phyloP scores from a whole-genome alignment of 352 stramenopile genomes.

The Phytophthora tubulina region DNA sequence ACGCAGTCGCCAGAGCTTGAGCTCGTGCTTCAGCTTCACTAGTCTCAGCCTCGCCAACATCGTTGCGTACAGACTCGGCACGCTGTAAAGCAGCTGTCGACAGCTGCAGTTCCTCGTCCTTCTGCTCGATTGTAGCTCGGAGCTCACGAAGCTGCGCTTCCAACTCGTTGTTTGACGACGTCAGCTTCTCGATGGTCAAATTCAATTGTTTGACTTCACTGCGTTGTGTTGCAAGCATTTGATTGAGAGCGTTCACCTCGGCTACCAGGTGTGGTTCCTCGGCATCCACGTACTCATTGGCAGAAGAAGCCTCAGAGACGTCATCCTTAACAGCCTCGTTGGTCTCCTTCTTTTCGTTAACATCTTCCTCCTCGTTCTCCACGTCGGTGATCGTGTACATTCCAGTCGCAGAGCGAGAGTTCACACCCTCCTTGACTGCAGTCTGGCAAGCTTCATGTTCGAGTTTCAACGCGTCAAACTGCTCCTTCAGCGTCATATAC shows the following conservation, averaged over 20 bases:
- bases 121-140: slow-evolving; percentile 28
- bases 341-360: slow-evolving; percentile 5
- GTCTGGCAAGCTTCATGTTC: slow-evolving; percentile 48
- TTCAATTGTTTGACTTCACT: slow-evolving; percentile 35
- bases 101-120: slow-evolving; percentile 37
- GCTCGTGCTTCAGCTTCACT: slow-evolving; percentile 35
- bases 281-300: slow-evolving; percentile 66
- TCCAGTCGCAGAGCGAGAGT: background rate
- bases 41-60: slow-evolving; percentile 26
- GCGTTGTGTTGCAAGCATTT: slow-evolving; percentile 28
- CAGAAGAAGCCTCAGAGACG: slow-evolving; percentile 59
- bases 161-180: slow-evolving; percentile 33
- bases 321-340: slow-evolving; percentile 38
- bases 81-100: slow-evolving; percentile 30
- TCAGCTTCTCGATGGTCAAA: slow-evolving; percentile 32
- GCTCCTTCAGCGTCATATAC: slow-evolving; percentile 62
- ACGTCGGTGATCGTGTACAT: slow-evolving; percentile 33
- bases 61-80: slow-evolving; percentile 29
- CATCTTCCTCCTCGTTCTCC: slow-evolving; percentile 40
- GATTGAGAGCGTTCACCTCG: slow-evolving; percentile 66
- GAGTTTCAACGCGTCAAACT: slow-evolving; percentile 58
- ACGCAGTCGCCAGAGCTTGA: slow-evolving; percentile 36
- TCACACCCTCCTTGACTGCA: slow-evolving; percentile 15
- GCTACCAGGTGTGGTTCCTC: slow-evolving; percentile 63
- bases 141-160: slow-evolving; percentile 35